A percentile compares a stretch with the other conserved stretches of the same genome.
These are phyloP conservation scores for Ogataea philodendri DNA, from an alignment of 805 yeast genomes.

Conservation along the genomic window DNA sequence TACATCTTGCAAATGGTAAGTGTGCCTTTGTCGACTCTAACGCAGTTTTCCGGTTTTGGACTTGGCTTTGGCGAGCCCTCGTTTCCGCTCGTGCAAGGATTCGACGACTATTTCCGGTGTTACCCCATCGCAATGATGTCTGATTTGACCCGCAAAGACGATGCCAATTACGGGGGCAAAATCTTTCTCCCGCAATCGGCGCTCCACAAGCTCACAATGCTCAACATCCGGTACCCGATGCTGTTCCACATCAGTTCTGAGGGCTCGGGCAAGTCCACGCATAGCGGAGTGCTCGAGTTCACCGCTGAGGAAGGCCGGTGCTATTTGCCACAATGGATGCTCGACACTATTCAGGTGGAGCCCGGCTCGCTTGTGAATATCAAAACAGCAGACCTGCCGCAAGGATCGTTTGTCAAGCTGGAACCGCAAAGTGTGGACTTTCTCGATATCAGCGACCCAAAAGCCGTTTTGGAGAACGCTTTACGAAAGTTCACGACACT, in stretches of 20 bases:
- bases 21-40: slow-evolving; percentile 2
- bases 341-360: slow-evolving; percentile 65
- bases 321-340: slow-evolving; percentile 96
- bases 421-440: slow-evolving; percentile 96
- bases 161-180: slow-evolving; percentile 91
- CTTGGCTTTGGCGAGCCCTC: slow-evolving; percentile 17
- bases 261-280: slow-evolving; percentile 55
- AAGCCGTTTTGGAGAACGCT: slow-evolving; percentile 93
- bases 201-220: slow-evolving; percentile 79
- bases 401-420: slow-evolving; percentile 85
- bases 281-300: slow-evolving; percentile 94
- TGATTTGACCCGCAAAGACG: slow-evolving; percentile 65
- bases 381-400: slow-evolving; percentile 72
- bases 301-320: slow-evolving; percentile 97
- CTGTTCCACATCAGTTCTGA: slow-evolving; percentile 76
- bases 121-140: slow-evolving; percentile 92
- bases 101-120: slow-evolving; percentile 87
- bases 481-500: slow-evolving; percentile 86
- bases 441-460: slow-evolving; percentile 90
- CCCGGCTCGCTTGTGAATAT: slow-evolving; percentile 84
- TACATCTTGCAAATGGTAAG: slow-evolving; percentile 7
- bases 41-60: slow-evolving; percentile 31
- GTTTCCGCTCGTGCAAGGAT: slow-evolving; percentile 35
- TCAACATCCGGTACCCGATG: slow-evolving; percentile 96
- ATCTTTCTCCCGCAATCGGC: slow-evolving; percentile 94